phyloP scores from a whole-genome alignment of 495 filamentous ascomycete species.

The Trichoderma erinaceum region DNA sequence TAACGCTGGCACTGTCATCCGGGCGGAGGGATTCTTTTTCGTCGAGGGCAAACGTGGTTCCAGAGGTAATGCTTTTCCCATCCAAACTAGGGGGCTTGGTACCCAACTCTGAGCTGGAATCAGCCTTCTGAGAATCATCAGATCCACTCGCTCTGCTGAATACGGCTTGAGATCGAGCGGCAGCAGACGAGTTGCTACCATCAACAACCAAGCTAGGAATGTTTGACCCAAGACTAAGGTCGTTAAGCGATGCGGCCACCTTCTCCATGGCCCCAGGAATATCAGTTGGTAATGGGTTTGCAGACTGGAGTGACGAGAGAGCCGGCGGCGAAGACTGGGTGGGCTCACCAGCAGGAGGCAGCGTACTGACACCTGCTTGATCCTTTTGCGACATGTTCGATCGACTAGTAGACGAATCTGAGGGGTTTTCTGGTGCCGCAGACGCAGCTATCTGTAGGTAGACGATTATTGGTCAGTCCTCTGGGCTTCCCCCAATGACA shows the following conservation, averaged over 20 bases:
- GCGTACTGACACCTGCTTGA: neutral
- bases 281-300: neutral
- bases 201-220: constrained; percentile 47
- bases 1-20: constrained; percentile 89
- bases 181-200: constrained; percentile 31
- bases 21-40: constrained; percentile 91
- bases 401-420: constrained; percentile 28
- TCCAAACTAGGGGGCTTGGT: constrained; percentile 84
- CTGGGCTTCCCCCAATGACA: neutral
- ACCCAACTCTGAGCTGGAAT: constrained; percentile 67
- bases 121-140: constrained; percentile 46
- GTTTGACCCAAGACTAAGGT: constrained; percentile 30
- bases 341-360: neutral
- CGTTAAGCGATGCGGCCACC: constrained; percentile 32
- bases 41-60: constrained; percentile 84
- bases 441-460: constrained; percentile 49
- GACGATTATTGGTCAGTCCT: constrained; percentile 16
- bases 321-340: constrained; percentile 18
- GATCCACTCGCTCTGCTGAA: constrained; percentile 36
- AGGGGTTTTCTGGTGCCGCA: constrained; percentile 38
- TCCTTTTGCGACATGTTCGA: constrained; percentile 12
- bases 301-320: constrained; percentile 4
- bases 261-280: constrained; percentile 21
- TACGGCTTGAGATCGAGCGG: constrained; percentile 17
- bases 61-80: constrained; percentile 85